Base-by-base conservation (phyloP, 2,329 filamentous ascomycete genomes). In the Xylariaceae sp. region DNA sequence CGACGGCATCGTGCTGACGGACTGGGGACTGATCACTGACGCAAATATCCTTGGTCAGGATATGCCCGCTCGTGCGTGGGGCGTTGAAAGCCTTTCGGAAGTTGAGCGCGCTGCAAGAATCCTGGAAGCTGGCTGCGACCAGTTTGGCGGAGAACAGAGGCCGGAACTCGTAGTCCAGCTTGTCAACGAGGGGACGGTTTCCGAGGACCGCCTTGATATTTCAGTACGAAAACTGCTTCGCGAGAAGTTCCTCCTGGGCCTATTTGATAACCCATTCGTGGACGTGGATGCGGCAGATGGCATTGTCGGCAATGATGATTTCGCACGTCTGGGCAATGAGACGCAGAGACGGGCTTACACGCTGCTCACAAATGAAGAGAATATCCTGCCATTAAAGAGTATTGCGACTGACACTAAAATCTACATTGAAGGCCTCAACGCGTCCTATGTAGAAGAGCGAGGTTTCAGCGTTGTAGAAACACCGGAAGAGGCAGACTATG, bases 1-100 rank as follows among this genome's bases (percentile, higher is more conserved):
- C 41, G 50, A 73, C 0, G 74, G 73, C 2, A 72, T 76, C n/a
- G 64, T 77, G 0, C 62, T 68, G 2, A 73, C 68, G 0, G 74
- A 77, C 44, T 77, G 74, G 74, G 71, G 72, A 1, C 61, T 78
- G 3, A 62, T 77, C 17, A 76, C 73, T 0, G 69, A 74, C 34
- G 51, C 53, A 0, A 44, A 55, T 1, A 67, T 74, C 22, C 19
- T 49, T 0, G 71, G 69, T 2, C 65, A 73, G 48, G 57, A 67
- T 26, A 67, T 72, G 64, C 68, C 67, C 0, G 70, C 71, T 0
- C 64, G 71, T 9, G 69, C 69, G 3, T 78, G 74, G 72, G 74
- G 73, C 1, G 62, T 69, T 1, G 72, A 77, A 46, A 53, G 66
- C 38, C 54, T 72, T 2, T 67, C 52, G 16, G 68, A 64, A 41